Evolutionary conservation across 306 rosid species (phyloP).

Genomic region (Spatholobus suberectus): DNA sequence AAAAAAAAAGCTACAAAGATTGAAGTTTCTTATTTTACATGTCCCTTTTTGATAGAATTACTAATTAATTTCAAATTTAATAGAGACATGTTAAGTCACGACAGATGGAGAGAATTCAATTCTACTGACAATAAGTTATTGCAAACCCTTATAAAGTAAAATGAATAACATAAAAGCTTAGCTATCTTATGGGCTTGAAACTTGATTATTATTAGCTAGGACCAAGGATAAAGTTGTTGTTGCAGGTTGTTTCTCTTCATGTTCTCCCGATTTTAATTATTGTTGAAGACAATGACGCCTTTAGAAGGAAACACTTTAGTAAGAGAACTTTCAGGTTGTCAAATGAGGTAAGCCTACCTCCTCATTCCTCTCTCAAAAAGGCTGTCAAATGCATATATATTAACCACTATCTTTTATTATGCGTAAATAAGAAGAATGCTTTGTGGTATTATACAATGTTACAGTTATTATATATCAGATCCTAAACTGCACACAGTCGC

Average conservation of each 20-base stretch:
- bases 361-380: conserved; percentile 35
- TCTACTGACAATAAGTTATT: neutral
- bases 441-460: neutral
- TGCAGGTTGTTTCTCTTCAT: conserved; percentile 18
- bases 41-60: neutral
- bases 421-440: neutral
- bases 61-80: neutral
- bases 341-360: conserved; percentile 53
- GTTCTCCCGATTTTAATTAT: conserved; percentile 33
- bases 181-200: neutral
- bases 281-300: conserved; percentile 54
- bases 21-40: neutral
- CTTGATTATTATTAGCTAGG: conserved; percentile 7
- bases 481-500: neutral
- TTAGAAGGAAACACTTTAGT: conserved; percentile 53
- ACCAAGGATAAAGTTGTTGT: conserved; percentile 18
- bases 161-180: neutral
- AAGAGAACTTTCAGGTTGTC: conserved; percentile 63
- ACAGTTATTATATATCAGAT: neutral
- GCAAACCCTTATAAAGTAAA: neutral
- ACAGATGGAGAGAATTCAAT: neutral
- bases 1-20: neutral
- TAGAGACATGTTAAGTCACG: neutral
- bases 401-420: conserved; percentile 3
- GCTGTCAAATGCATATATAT: conserved; percentile 35